phyloP scores from a whole-genome alignment of 495 filamentous ascomycete genomes.

The Achaetomiella virescens region DNA sequence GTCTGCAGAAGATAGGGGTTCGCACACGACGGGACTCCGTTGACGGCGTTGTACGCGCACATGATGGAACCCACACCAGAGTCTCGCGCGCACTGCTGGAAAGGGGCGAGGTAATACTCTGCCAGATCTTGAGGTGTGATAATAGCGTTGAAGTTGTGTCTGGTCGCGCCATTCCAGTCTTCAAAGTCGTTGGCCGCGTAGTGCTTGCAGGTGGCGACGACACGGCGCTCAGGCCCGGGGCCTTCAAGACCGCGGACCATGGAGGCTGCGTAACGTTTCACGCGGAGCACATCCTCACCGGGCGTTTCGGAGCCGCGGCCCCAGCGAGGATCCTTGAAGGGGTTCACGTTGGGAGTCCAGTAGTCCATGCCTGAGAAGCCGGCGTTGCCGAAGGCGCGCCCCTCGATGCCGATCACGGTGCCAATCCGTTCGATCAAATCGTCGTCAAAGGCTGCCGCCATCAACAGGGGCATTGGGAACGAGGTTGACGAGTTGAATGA shows the following conservation, averaged over 20 bases:
- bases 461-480: slow-evolving; percentile 42
- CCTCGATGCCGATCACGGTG: slow-evolving; percentile 51
- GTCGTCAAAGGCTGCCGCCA: slow-evolving; percentile 45
- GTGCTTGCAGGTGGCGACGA: slow-evolving; percentile 37
- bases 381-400: slow-evolving; percentile 60
- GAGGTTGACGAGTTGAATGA: slow-evolving; percentile 41
- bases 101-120: slow-evolving; percentile 45
- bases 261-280: slow-evolving; percentile 34
- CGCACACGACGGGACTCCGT: slow-evolving; percentile 42
- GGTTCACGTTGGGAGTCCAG: slow-evolving; percentile 67
- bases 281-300: slow-evolving; percentile 36
- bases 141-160: slow-evolving; percentile 35
- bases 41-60: slow-evolving; percentile 45
- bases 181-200: slow-evolving; percentile 54
- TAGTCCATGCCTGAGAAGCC: slow-evolving; percentile 53
- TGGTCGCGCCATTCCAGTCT: slow-evolving; percentile 30
- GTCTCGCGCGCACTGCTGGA: slow-evolving; percentile 41
- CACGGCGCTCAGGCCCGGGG: slow-evolving; percentile 1
- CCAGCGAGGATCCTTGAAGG: slow-evolving; percentile 49
- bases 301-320: slow-evolving; percentile 32
- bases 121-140: slow-evolving; percentile 38
- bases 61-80: slow-evolving; percentile 42
- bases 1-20: slow-evolving; percentile 36
- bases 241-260: slow-evolving; percentile 30
- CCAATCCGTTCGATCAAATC: slow-evolving; percentile 39